Evolutionary conservation across 2,329 filamentous ascomycete species (phyloP), one percentile per base, ranked within the genome.

Genomic region (Rosellinia necatrix): DNA sequence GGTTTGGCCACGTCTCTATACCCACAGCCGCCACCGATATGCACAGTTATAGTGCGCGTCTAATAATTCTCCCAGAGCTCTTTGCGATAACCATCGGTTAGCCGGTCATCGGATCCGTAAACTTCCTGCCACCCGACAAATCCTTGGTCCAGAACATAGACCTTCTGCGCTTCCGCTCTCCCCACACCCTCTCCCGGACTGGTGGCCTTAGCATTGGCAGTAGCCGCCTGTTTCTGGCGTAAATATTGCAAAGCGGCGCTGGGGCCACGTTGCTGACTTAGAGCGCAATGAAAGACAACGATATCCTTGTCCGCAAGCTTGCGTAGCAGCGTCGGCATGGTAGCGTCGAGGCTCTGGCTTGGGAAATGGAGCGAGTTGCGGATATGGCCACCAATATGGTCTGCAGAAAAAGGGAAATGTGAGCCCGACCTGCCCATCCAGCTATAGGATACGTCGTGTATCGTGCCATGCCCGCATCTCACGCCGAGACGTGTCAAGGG

Each of bases 361-460:
- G 94, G 92, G 10, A 91, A 81, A 79, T 96, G 90, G 48, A 81
- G 84, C 29, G 87, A 89, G 56, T 85, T 84, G 57, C 81, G 80
- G 74, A 97, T 97, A 75, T 97, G 92, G 27, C 93, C 93, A 64
- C 93, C 93, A 43, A 97, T 81, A 74, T 94, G 87, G 74, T 97
- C 93, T 91, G 19, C 15, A 24, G 24, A 30, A 6, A 21, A 8
- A 22, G 2, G 6, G 8, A 5, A n/a, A 4, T 7, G 4, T 15
- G 5, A 43, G 10, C 6, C 40, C 27, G n/a, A n/a, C n/a, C n/a
- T n/a, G n/a, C n/a, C n/a, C n/a, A n/a, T n/a, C n/a, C n/a, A n/a
- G n/a, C n/a, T n/a, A n/a, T n/a, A n/a, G n/a, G n/a, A n/a, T n/a
- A n/a, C n/a, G n/a, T n/a, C n/a, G n/a, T n/a, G n/a, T n/a, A n/a